Evolutionary conservation across 768 basidiomycete species (phyloP), one percentile per base, ranked within the genome.

Genomic region (Vishniacozyma victoriae): DNA sequence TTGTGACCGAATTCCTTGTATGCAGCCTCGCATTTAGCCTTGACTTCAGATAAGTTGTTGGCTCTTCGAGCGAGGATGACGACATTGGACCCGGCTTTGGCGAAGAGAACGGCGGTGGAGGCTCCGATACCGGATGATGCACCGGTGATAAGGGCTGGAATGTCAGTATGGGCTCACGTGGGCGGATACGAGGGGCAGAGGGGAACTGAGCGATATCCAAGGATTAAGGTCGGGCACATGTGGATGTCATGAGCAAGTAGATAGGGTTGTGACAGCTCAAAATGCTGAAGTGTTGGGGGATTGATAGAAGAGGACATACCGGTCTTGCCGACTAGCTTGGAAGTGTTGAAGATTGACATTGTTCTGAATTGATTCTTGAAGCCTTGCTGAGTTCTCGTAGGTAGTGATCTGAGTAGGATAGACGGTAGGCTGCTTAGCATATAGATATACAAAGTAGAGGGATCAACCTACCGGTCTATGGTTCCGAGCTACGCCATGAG

Each of bases 71-170:
- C 89, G 14, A 86, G 75, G 35, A 93, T 80, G 62, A 93, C 85
- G 35, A 93, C 74, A 64, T 93, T 92, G 23, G 87, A 82, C 35
- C 91, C 91, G 35, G 82, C 87, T 84, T 89, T 90, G 35, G 91
- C 90, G 55, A 93, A 95, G 40, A 95, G 79, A 38, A 89, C 61
- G 27, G 91, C 90, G 2, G 90, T 91, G 67, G 55, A 47, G 15
- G 87, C 85, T 47, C 90, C 90, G 55, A 93, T 93, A 36, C 90
- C 90, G 35, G 84, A 80, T 67, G 85, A 87, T 3, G 90, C 89
- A 18, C 90, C 90, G 23, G 90, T 93, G 52, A 93, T 79, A 41
- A 93, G 79, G 49, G 89, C 85, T 26, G 83, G 19, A 14, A 44
- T 24, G 22, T 26, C 26, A 41, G 35, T 29, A 24, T 11, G n/a